Conservation (phyloP, 2,329 filamentous ascomycete genomes). For the Aspergillus quadrilineatus region DNA sequence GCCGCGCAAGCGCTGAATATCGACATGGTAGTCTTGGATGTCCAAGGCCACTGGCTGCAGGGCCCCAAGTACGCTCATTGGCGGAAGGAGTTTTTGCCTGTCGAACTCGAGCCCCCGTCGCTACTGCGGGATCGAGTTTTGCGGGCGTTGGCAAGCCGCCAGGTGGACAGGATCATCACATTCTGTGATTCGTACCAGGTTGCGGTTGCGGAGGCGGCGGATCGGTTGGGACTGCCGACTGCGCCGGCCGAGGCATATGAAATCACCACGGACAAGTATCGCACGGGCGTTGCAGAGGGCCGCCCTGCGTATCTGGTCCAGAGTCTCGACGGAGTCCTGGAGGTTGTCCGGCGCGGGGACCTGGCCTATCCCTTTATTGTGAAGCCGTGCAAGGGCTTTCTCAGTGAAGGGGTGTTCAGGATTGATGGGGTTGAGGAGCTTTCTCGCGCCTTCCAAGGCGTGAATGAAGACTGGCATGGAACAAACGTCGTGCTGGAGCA, state of each 20-base stretch:
- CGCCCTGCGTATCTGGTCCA: neutral
- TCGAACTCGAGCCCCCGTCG: too few species aligned
- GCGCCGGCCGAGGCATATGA: neutral
- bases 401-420: neutral
- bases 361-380: neutral
- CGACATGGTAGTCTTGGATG: too few species aligned
- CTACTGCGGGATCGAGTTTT: too few species aligned
- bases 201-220: neutral
- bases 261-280: neutral
- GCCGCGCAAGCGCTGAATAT: too few species aligned
- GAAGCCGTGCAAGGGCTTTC: neutral
- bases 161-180: neutral
- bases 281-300: neutral
- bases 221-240: neutral
- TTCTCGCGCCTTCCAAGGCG: neutral
- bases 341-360: neutral
- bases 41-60: too few species aligned
- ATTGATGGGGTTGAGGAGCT: neutral
- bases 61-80: too few species aligned
- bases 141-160: too few species aligned
- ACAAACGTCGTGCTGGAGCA: constrained; percentile 9
- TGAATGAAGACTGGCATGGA: neutral
- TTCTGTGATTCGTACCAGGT: neutral
- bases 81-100: too few species aligned
- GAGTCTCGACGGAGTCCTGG: neutral